These are phyloP conservation scores for Gentiana straminea DNA, from an alignment of 257 asterid species.

Conservation along the genomic window DNA sequence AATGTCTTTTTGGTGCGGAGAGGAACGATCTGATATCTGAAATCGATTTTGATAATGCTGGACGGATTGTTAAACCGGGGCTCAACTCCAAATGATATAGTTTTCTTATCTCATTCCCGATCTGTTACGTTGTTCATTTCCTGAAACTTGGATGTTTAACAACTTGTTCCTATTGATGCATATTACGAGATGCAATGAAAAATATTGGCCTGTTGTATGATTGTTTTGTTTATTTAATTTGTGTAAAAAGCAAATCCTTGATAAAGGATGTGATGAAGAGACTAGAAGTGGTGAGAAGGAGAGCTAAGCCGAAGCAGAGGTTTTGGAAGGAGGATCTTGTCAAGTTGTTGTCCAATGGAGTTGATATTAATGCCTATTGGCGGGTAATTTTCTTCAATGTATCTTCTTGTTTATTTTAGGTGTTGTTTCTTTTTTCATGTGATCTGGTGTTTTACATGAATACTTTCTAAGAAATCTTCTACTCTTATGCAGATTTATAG, in stretches of 20 bases:
- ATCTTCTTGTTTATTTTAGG: not conserved
- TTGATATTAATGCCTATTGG: slow-evolving; percentile 83
- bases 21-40: not conserved
- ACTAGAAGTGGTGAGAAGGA: slow-evolving; percentile 60
- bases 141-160: not conserved
- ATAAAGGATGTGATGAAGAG: slow-evolving; percentile 56
- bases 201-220: not conserved
- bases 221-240: not conserved
- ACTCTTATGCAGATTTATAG: not conserved
- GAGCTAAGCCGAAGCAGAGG: slow-evolving; percentile 91
- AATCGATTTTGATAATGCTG: slow-evolving; percentile 49
- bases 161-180: not conserved
- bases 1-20: too few species aligned
- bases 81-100: slow-evolving; percentile 79
- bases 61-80: slow-evolving; percentile 83
- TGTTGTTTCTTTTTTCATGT: too few species aligned
- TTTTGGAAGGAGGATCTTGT: slow-evolving; percentile 86
- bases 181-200: not conserved
- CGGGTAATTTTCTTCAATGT: slow-evolving; percentile 39
- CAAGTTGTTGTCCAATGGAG: slow-evolving; percentile 78
- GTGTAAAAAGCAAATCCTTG: slow-evolving; percentile 56
- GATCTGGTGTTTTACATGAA: slow-evolving; percentile 8
- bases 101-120: slow-evolving; percentile 7
- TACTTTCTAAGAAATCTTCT: not conserved
- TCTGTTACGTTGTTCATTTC: not conserved